These are phyloP conservation scores for Vanilla planifolia DNA, from an alignment of 106 monocot species.

Conservation along the genomic window DNA sequence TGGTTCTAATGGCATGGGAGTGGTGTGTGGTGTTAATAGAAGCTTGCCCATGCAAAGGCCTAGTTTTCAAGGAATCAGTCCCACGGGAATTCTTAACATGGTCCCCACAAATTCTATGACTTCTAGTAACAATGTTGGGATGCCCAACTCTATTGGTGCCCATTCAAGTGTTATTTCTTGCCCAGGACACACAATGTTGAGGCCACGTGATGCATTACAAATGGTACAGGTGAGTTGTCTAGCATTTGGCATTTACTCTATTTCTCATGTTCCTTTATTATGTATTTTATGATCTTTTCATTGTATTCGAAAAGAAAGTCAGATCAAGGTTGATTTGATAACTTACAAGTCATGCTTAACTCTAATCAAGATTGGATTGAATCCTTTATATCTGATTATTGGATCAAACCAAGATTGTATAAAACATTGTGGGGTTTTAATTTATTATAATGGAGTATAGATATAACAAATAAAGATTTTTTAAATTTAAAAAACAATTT, in stretches of 20 bases:
- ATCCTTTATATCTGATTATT: no score
- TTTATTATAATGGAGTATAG: no score
- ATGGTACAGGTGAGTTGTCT: conserved; percentile 60
- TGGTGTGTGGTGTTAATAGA: conserved; percentile 58
- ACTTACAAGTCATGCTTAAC: no score
- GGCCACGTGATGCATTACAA: conserved; percentile 65
- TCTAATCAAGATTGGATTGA: no score
- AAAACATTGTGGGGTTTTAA: no score
- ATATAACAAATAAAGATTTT: no score
- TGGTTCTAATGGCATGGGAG: conserved; percentile 55
- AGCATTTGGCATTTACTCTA: neutral
- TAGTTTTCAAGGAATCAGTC: conserved; percentile 55
- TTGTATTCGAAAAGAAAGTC: no score
- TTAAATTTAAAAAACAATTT: no score
- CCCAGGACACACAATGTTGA: conserved; percentile 56
- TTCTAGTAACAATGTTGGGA: conserved; percentile 40
- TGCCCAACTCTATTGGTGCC: conserved; percentile 36
- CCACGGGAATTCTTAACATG: conserved; percentile 60
- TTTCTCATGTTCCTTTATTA: neutral
- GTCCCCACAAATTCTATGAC: conserved; percentile 58
- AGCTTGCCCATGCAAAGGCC: conserved; percentile 55
- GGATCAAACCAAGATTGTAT: no score
- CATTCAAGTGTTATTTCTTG: conserved; percentile 41
- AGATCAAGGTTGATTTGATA: no score
- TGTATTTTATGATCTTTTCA: no score